phyloP scores from a whole-genome alignment of 1,284 basidiomycete genomes.

The Cerrena zonata region DNA sequence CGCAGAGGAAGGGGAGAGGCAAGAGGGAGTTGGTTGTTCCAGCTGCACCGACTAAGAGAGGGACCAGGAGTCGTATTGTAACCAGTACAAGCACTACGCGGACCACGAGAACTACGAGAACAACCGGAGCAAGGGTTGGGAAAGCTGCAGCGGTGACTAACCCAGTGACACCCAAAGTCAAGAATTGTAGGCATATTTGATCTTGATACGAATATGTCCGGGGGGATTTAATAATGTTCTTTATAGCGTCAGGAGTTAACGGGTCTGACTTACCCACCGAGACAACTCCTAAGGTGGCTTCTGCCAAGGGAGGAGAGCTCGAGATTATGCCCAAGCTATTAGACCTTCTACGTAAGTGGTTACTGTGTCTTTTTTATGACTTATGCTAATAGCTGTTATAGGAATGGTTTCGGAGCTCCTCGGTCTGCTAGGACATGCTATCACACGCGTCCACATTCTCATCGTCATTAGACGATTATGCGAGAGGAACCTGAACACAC shows the following conservation, averaged over 20 bases:
- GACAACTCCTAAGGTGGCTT: constrained; percentile 8
- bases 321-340: constrained; percentile 51
- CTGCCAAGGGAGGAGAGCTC: constrained; percentile 22
- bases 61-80: constrained; percentile 11
- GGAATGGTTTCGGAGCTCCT: constrained; percentile 62
- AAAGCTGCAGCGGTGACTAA: constrained; percentile 5
- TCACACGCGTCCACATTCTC: constrained; percentile 39
- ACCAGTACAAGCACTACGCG: constrained; percentile 4
- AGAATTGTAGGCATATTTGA: constrained; percentile 31
- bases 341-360: constrained; percentile 44
- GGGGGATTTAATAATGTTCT: constrained; percentile 6
- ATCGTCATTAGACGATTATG: constrained; percentile 23
- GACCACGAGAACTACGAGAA: constrained; percentile 9
- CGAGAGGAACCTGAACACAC: constrained; percentile 19
- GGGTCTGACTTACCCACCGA: neutral
- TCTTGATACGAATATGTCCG: constrained; percentile 4
- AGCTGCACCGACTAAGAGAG: constrained; percentile 25
- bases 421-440: constrained; percentile 51
- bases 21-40: neutral
- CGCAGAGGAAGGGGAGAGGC: neutral
- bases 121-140: constrained; percentile 2
- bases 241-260: neutral
- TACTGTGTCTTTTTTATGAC: no score
- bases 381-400: constrained; percentile 27
- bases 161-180: constrained; percentile 24